phyloP scores from a whole-genome alignment of 2,329 filamentous ascomycete genomes.

The Seiridium unicorne region DNA sequence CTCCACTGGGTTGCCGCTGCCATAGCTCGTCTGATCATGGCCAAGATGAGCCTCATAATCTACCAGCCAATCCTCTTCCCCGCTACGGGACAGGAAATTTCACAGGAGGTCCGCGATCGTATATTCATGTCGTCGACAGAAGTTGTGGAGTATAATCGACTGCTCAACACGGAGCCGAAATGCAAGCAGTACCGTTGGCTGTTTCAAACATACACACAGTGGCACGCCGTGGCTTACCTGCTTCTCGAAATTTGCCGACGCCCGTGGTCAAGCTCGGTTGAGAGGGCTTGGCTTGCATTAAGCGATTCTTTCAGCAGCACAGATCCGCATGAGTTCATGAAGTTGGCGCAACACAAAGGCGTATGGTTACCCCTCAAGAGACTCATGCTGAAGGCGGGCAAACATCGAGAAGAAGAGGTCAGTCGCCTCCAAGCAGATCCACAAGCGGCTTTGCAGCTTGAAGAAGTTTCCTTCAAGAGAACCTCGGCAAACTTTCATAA shows the following conservation, averaged over 20 bases:
- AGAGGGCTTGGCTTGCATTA: conserved; percentile 49
- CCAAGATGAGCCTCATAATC: conserved; percentile 54
- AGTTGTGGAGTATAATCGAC: conserved; percentile 54
- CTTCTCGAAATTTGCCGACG: conserved; percentile 49
- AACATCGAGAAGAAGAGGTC: conserved; percentile 51
- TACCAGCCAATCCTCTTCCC: conserved; percentile 51
- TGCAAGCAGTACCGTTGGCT: conserved; percentile 56
- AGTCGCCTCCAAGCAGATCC: conserved; percentile 45
- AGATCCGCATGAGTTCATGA: conserved; percentile 41
- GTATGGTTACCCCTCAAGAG: conserved; percentile 55
- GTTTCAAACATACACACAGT: conserved; percentile 58
- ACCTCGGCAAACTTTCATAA: conserved; percentile 46
- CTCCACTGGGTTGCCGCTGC: conserved; percentile 52
- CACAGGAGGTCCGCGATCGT: conserved; percentile 37
- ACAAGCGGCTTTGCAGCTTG: conserved; percentile 47
- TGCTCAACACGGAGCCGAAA: conserved; percentile 47
- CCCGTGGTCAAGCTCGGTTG: conserved; percentile 47
- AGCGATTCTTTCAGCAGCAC: conserved; percentile 35
- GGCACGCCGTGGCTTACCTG: conserved; percentile 57
- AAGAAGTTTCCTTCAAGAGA: conserved; percentile 44
- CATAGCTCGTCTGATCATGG: conserved; percentile 47
- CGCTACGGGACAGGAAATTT: conserved; percentile 31
- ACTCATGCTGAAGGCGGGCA: conserved; percentile 50
- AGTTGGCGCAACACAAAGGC: conserved; percentile 42
- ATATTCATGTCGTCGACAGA: conserved; percentile 52